A percentile compares a stretch with the other conserved stretches of the same genome.
Evolutionary conservation across 768 basidiomycete species (phyloP).

Genomic region (Lentinula sp.): DNA sequence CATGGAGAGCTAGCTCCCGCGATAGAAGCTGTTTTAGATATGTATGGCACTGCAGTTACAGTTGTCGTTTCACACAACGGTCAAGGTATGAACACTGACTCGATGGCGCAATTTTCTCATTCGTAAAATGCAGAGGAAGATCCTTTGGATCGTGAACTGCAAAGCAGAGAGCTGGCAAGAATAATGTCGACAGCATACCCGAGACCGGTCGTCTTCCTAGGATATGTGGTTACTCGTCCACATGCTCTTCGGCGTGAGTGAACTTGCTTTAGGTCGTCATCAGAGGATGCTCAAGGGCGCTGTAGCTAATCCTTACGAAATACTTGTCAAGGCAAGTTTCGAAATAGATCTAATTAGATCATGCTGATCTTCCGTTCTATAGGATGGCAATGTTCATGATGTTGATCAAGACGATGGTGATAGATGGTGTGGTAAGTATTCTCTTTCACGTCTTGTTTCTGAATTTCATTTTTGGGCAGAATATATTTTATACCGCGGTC

Average conservation of each 20-base stretch:
- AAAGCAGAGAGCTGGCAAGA: constrained; percentile 72
- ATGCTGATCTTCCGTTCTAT: neutral
- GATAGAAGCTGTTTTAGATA: constrained; percentile 78
- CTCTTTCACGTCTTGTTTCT: neutral
- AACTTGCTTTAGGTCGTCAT: neutral
- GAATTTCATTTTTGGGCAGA: constrained; percentile 31
- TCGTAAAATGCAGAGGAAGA: constrained; percentile 64
- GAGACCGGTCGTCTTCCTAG: constrained; percentile 71
- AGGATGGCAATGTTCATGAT: constrained; percentile 72
- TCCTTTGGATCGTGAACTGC: constrained; percentile 80
- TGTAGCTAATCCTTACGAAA: constrained; percentile 69
- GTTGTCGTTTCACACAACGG: constrained; percentile 92
- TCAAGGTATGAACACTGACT: constrained; percentile 50
- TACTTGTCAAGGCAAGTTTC: constrained; percentile 41
- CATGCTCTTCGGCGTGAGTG: constrained; percentile 55
- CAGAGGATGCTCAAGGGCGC: constrained; percentile 1
- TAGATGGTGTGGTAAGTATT: constrained; percentile 48
- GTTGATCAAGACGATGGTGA: constrained; percentile 70
- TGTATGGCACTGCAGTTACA: constrained; percentile 70
- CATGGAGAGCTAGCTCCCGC: constrained; percentile 83
- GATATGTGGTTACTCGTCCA: constrained; percentile 74
- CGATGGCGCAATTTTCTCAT: neutral
- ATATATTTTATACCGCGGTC: constrained; percentile 80
- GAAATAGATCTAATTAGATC: neutral
- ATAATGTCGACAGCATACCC: constrained; percentile 71